Conservation (phyloP, 2,329 filamentous ascomycete genomes). For the Sodiomyces alkalinus region DNA sequence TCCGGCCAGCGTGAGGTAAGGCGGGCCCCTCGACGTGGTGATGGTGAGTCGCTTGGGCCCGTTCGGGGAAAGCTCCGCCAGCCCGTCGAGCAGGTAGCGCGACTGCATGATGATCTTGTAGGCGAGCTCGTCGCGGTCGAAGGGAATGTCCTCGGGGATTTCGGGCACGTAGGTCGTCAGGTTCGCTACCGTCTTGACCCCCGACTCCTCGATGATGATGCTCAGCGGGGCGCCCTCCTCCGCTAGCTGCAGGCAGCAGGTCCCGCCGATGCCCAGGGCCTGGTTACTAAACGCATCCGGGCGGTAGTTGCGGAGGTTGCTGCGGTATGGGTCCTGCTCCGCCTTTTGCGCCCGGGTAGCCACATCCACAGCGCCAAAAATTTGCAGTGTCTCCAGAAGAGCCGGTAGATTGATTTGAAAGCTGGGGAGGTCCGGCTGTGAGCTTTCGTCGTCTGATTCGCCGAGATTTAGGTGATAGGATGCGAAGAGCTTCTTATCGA, state of each 20-base stretch:
- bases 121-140: constrained; percentile 61
- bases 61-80: constrained; percentile 54
- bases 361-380: constrained; percentile 74
- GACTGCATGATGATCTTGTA: constrained; percentile 94
- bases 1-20: constrained; percentile 62
- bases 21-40: constrained; percentile 44
- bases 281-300: constrained; percentile 71
- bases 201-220: constrained; percentile 73
- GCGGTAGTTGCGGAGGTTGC: constrained; percentile 45
- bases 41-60: constrained; percentile 61
- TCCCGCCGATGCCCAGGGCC: constrained; percentile 67
- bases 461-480: constrained; percentile 57
- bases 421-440: constrained; percentile 35
- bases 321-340: constrained; percentile 44
- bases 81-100: constrained; percentile 53
- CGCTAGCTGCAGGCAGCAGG: constrained; percentile 69
- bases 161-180: constrained; percentile 78
- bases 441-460: constrained; percentile 21
- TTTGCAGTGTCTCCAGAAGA: constrained; percentile 85
- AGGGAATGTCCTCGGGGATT: constrained; percentile 66
- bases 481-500: constrained; percentile 80
- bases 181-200: constrained; percentile 78
- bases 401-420: constrained; percentile 83
- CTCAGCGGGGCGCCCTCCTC: constrained; percentile 64
- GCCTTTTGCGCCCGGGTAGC: constrained; percentile 40